Base-by-base conservation (phyloP, 108 stramenopile species). In the Schizochytrium sp. region DNA sequence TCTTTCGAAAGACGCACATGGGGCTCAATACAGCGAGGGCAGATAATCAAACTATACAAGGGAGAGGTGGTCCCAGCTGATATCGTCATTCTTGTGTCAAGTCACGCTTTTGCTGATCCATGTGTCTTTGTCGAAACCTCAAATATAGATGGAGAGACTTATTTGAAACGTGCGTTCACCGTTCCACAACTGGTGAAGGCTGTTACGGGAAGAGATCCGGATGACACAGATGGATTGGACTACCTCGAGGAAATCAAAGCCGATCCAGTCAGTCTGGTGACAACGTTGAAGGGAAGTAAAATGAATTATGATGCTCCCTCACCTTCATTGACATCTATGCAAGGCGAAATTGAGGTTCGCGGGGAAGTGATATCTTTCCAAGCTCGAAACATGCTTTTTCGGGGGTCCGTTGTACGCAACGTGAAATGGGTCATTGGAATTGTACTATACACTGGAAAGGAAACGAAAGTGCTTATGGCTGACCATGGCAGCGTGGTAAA, bases 111-210 rank as follows among this genome's bases (percentile, higher is more conserved):
- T 28, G 76, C 3, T 5, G 97, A 96, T 8, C 94, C 92, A 87
- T 93, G 94, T 49, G 42, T 53, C 60, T 98, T 97, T 94, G 96
- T 98, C 72, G 97, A 98, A 92, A 99, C 98, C 17, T 93, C 94
- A 61, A 97, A 97, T 72, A 97, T 99, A 50, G 98, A 99, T 88
- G 98, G 98, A 53, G 98, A 99, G 92, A 99, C 98, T 38, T 98
- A 99, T 72, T 92, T 99, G 61, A 99, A 99, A 89, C 93, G 96
- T 53, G 89, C 50, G 12, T 83, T 83, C 2, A 83, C 76, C 28
- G 53, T 83, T n/a, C 76, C 76, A 10, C 40, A 15, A 44, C 64
- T 69, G 40, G 64, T 69, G 3, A 69, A 44, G 42, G 42, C 44
- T 44, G 64, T 69, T 7, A 69, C 64, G 42, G 64, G 64, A 28